Evolutionary conservation across 1,139 yeast genomes (phyloP).

Genomic region (Debaryomyces coudertii): DNA sequence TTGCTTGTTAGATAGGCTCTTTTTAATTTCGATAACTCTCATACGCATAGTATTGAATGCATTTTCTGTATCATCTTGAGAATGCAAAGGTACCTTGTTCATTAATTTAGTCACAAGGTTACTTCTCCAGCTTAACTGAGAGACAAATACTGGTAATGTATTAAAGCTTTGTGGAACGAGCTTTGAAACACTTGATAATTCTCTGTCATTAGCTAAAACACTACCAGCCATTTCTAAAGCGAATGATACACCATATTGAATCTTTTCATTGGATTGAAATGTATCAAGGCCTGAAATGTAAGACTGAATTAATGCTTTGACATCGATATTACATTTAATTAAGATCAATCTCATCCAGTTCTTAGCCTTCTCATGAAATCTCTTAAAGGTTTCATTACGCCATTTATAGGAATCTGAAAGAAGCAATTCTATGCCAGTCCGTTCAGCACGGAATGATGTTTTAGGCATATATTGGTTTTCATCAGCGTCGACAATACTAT

Average conservation of each 20-base stretch:
- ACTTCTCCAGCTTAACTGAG: slow-evolving; percentile 79
- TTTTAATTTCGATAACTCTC: slow-evolving; percentile 20
- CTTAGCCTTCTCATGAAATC: slow-evolving; percentile 61
- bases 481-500: slow-evolving; percentile 85
- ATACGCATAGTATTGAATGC: slow-evolving; percentile 29
- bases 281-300: slow-evolving; percentile 61
- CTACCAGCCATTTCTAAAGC: slow-evolving; percentile 88
- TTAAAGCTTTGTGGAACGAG: slow-evolving; percentile 42
- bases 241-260: slow-evolving; percentile 83
- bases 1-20: slow-evolving; percentile 15
- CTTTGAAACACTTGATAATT: slow-evolving; percentile 41
- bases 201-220: slow-evolving; percentile 66
- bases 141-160: slow-evolving; percentile 71
- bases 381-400: slow-evolving; percentile 68
- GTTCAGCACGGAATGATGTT: slow-evolving; percentile 63
- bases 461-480: slow-evolving; percentile 84
- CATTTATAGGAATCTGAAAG: slow-evolving; percentile 80
- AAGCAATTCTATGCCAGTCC: slow-evolving; percentile 59
- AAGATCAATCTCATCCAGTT: slow-evolving; percentile 66
- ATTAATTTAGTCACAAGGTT: slow-evolving; percentile 47
- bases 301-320: slow-evolving; percentile 75
- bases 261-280: slow-evolving; percentile 33
- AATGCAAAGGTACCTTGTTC: slow-evolving; percentile 37
- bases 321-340: slow-evolving; percentile 65
- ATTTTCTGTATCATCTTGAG: slow-evolving; percentile 32